Base-by-base conservation (phyloP, 2,329 filamentous ascomycete genomes). In the Arthrobotrys sphaeroides region DNA sequence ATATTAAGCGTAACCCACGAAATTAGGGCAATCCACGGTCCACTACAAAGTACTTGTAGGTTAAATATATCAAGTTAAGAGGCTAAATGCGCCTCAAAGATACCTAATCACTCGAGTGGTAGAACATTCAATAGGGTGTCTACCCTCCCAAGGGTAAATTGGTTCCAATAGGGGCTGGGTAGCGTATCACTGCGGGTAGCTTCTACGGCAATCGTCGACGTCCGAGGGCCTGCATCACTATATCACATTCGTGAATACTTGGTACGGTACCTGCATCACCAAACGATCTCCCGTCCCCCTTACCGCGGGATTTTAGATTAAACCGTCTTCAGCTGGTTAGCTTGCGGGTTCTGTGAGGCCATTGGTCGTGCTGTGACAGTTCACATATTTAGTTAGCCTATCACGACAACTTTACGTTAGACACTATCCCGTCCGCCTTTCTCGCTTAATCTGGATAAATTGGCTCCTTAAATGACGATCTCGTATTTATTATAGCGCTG, bases 181-280 rank as follows among this genome's bases (percentile, higher is more conserved):
- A 20, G 22, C 28, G 2, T 36, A 16, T 18, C 2, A 13, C 10
- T 24, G 22, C 18, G 31, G 51, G 51, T 38, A 55, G 16, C 31
- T 18, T 18, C 9, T 6, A 38, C 31, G 28, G 51, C 28, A 55
- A 38, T 38, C 16, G 6, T 53, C n/a, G 51, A 55, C n/a, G 1
- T 38, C 51, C 18, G 51, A 18, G 51, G 18, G 47, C 62, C 62
- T 64, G 62, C 16, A 28, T 59, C 36, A 33, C 26, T 10, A 62
- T 31, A 31, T 51, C 36, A 16, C 40, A 31, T 55, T 57, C 49
- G 61, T 59, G 70, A 74, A 33, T 26, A 57, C 40, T 62, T 51
- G 70, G 62, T 74, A 74, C 55, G 45, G 70, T 74, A 74, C 70
- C 70, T 74, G 70, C 70, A 64, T 74, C 62, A 74, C 13, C 16